Evolutionary conservation across 208 protist genomes (phyloP).

Genomic region (Naegleria fowleri): DNA sequence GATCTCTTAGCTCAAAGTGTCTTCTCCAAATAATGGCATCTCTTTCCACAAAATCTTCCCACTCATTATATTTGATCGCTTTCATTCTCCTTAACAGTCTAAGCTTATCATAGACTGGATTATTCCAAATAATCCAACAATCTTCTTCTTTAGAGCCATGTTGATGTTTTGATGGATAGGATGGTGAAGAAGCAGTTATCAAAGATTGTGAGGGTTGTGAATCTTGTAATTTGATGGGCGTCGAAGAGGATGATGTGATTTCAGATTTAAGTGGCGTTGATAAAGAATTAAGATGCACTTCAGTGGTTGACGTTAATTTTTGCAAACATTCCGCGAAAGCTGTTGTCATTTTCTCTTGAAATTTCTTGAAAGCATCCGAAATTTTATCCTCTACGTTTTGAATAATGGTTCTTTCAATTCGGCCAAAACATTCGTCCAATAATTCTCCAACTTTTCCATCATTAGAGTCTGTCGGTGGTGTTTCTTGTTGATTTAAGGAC

Average conservation of each 20-base stretch:
- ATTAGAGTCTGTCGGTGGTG: neutral
- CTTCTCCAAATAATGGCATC: neutral
- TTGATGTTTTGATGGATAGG: neutral
- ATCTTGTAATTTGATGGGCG: neutral
- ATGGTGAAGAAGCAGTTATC: neutral
- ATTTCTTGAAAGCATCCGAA: neutral
- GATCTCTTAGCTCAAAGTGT: neutral
- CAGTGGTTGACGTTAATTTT: neutral
- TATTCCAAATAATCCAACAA: slow-evolving; percentile 10
- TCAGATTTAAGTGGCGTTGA: neutral
- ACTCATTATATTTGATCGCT: neutral
- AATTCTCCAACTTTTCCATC: neutral
- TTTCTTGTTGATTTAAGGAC: too few relatives aligned
- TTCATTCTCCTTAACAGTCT: neutral
- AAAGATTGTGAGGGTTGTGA: neutral
- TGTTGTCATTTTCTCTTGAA: neutral
- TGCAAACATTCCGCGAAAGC: too few relatives aligned
- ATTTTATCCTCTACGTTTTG: neutral
- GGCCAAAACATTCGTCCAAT: neutral
- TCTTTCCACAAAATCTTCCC: neutral
- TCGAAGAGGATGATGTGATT: neutral
- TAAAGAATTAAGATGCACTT: neutral
- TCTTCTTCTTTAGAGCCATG: neutral
- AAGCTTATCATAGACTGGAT: neutral
- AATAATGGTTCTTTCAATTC: neutral